Evolutionary conservation across 306 rosid genomes (phyloP).

Genomic region (Cyamopsis tetragonoloba): DNA sequence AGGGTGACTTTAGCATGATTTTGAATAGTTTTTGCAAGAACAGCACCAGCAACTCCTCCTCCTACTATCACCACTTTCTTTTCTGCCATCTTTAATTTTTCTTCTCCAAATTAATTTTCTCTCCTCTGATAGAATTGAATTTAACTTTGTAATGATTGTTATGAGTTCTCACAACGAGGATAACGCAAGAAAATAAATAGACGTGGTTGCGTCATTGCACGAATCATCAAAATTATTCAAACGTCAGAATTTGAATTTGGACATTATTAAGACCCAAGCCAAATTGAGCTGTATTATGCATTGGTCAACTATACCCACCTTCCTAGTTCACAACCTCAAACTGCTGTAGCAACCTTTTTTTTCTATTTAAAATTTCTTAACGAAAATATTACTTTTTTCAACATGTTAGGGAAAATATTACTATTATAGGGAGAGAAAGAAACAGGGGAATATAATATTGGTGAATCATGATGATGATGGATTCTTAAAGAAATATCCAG

Average conservation of each 20-base stretch:
- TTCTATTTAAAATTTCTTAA: not conserved
- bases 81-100: constrained; percentile 31
- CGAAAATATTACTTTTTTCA: constrained; percentile 22
- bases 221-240: constrained; percentile 11
- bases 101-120: too few species aligned
- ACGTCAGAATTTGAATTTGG: constrained; percentile 19
- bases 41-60: constrained; percentile 84
- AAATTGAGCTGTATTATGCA: not conserved
- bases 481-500: not conserved
- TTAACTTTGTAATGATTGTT: constrained; percentile 4
- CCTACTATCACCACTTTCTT: constrained; percentile 72
- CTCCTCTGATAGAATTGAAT: not conserved
- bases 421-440: not conserved
- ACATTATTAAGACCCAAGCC: not conserved
- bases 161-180: not conserved
- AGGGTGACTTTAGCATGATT: constrained; percentile 54
- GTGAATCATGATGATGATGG: not conserved
- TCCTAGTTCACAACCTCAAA: constrained; percentile 1
- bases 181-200: constrained; percentile 29
- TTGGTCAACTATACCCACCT: constrained; percentile 27
- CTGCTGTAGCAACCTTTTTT: not conserved
- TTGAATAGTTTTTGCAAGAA: constrained; percentile 59
- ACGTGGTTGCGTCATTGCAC: constrained; percentile 33
- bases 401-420: too few species aligned
- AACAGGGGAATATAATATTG: not conserved